Conservation (phyloP, 495 filamentous ascomycete species). For the Xylaria castorea region DNA sequence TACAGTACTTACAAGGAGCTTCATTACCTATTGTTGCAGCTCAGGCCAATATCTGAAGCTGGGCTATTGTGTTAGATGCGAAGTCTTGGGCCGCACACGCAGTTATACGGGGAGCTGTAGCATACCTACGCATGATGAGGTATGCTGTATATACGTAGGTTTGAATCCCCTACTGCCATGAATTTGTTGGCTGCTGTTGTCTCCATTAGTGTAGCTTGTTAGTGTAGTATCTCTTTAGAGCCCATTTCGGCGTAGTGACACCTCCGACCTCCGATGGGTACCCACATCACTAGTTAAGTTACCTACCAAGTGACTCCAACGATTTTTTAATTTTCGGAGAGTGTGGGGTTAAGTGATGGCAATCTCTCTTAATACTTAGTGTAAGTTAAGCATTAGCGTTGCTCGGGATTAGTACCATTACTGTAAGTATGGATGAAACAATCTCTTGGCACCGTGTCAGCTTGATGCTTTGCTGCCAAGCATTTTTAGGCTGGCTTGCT, state of each 20-base stretch:
- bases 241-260: no score
- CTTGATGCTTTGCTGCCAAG: conserved; percentile 6
- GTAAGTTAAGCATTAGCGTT: neutral
- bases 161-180: neutral
- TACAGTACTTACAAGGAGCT: no score
- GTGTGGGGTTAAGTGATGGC: conserved; percentile 7
- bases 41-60: neutral
- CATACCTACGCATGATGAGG: neutral
- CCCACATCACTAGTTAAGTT: no score
- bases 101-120: neutral
- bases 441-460: conserved; percentile 1
- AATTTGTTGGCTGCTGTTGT: conserved; percentile 3
- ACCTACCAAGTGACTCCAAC: neutral
- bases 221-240: no score
- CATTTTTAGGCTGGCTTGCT: neutral
- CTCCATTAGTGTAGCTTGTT: neutral
- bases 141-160: neutral
- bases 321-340: neutral
- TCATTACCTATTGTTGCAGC: no score
- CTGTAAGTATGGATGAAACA: conserved; percentile 6
- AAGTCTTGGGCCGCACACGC: neutral
- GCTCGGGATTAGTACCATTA: conserved; percentile 2
- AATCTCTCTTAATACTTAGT: neutral
- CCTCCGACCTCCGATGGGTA: no score
- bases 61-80: neutral